phyloP scores from a whole-genome alignment of 371 early-diverging fungal species.

The Synchytrium microbalum region DNA sequence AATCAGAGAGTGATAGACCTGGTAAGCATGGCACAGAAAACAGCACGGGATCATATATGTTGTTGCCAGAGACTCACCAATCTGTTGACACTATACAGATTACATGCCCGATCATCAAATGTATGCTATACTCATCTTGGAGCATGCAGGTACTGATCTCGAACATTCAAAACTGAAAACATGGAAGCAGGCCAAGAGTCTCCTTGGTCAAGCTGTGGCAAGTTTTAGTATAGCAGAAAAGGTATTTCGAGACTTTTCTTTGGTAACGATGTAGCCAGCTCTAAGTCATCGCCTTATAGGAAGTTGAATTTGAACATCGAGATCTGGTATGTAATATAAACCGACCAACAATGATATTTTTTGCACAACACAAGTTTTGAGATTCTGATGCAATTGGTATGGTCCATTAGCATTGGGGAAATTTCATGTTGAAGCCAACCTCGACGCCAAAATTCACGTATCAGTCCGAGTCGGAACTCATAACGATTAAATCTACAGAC shows the following conservation, averaged over 20 bases:
- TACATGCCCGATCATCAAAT: constrained; percentile 47
- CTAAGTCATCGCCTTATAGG: neutral
- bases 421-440: constrained; percentile 52
- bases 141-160: constrained; percentile 61
- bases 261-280: neutral
- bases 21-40: constrained; percentile 9
- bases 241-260: neutral
- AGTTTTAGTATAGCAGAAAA: constrained; percentile 39
- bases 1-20: constrained; percentile 61
- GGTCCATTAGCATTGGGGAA: constrained; percentile 69
- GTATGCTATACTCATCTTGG: constrained; percentile 61
- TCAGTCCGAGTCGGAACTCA: neutral
- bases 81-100: too few species aligned
- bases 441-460: neutral
- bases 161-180: constrained; percentile 39
- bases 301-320: constrained; percentile 61
- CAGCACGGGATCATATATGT: neutral
- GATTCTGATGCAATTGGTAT: too few species aligned
- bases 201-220: constrained; percentile 50
- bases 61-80: too few species aligned
- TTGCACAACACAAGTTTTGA: too few species aligned
- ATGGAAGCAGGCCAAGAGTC: constrained; percentile 50
- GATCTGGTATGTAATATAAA: constrained; percentile 43
- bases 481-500: constrained; percentile 34
- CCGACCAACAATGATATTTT: too few species aligned